A percentile compares a stretch with the other conserved stretches of the same genome.
Evolutionary conservation across 2,329 filamentous ascomycete genomes (phyloP).

Genomic region (Laburnicola sp.): DNA sequence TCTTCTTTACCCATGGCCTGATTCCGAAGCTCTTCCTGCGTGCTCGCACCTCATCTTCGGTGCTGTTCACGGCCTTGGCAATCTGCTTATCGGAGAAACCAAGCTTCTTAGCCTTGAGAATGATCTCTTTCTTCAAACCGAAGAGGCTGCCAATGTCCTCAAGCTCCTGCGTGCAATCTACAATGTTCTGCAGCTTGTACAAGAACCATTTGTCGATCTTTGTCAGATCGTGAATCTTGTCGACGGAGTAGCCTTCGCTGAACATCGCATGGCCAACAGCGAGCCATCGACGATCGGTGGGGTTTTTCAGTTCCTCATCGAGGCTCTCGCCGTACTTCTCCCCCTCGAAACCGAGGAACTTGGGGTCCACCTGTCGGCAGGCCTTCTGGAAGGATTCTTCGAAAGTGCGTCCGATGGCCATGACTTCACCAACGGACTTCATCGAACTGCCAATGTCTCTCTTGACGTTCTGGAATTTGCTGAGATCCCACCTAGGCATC

Average conservation of each 20-base stretch:
- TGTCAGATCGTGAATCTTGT: conserved; percentile 87
- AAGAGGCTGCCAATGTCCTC: conserved; percentile 81
- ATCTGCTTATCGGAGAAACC: conserved; percentile 98
- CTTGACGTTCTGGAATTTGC: conserved; percentile 99
- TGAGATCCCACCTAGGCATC: conserved; percentile 96
- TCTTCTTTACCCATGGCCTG: conserved; percentile 95
- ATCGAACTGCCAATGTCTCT: conserved; percentile 96
- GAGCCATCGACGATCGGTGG: conserved; percentile 94
- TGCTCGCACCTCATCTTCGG: conserved; percentile 87
- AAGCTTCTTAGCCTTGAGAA: conserved; percentile 93
- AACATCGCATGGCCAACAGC: conserved; percentile 98
- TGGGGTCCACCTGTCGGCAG: conserved; percentile 93
- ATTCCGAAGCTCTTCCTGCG: conserved; percentile 84
- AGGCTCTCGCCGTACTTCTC: conserved; percentile 86
- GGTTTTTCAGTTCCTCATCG: conserved; percentile 86
- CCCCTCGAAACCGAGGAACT: conserved; percentile 89
- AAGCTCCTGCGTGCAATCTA: conserved; percentile 84
- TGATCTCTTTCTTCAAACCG: conserved; percentile 82
- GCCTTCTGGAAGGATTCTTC: conserved; percentile 99
- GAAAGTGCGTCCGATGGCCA: conserved; percentile 98
- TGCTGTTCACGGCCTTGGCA: conserved; percentile 77
- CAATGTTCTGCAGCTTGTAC: conserved; percentile 97
- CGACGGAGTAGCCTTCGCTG: conserved; percentile 92
- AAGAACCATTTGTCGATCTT: conserved; percentile 99
- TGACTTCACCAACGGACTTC: conserved; percentile 99